Evolutionary conservation across 108 stramenopile species (phyloP).

Genomic region (Skeletonema costatum): DNA sequence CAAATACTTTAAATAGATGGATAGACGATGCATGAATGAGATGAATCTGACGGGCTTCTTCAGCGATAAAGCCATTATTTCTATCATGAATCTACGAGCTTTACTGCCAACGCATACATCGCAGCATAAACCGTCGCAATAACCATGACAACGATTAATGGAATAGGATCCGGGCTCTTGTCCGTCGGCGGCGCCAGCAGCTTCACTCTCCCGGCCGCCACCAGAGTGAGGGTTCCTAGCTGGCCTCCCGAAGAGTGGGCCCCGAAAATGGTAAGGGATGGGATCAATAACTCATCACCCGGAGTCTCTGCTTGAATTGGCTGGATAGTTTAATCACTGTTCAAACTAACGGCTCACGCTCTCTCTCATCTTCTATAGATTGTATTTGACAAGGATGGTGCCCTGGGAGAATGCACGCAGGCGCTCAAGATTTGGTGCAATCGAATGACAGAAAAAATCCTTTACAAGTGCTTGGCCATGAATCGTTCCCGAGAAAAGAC

Average conservation of each 20-base stretch:
- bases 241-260: conserved; percentile 4
- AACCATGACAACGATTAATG: too few relatives aligned
- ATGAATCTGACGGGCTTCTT: neutral
- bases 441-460: conserved; percentile 40
- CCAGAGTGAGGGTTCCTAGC: neutral
- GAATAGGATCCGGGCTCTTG: neutral
- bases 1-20: too few relatives aligned
- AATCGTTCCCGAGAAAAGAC: conserved; percentile 1
- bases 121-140: too few relatives aligned
- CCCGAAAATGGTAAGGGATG: conserved; percentile 13
- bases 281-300: neutral
- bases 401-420: conserved; percentile 51
- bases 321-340: neutral
- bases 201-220: neutral
- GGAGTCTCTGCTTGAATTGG: neutral
- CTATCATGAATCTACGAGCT: neutral
- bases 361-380: conserved; percentile 28
- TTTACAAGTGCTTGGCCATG: neutral
- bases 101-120: neutral
- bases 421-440: conserved; percentile 42
- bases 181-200: neutral
- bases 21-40: neutral
- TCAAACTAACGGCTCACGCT: neutral
- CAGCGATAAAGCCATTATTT: too few relatives aligned
- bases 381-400: conserved; percentile 67